Evolutionary conservation across 2,329 filamentous ascomycete species (phyloP).

Genomic region (Uncinocarpus reesii): DNA sequence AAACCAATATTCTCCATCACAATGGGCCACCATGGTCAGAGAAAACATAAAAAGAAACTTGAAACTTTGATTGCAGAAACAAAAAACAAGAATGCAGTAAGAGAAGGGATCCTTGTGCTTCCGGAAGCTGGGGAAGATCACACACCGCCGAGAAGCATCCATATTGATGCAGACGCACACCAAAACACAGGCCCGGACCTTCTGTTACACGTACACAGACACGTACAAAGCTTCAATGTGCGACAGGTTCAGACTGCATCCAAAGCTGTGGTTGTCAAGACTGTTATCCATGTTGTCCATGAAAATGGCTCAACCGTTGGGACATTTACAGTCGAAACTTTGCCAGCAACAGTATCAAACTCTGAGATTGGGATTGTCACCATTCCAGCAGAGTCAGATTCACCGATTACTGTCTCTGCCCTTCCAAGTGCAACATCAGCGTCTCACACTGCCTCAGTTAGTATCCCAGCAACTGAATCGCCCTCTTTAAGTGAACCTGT

Average conservation of each 20-base stretch:
- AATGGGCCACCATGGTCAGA: slow-evolving; percentile 13
- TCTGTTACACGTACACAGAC: background rate
- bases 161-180: background rate
- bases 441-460: background rate
- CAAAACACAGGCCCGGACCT: background rate
- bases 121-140: background rate
- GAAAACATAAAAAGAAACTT: slow-evolving; percentile 1
- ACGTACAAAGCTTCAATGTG: slow-evolving; percentile 2
- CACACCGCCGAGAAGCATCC: background rate
- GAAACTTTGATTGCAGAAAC: background rate
- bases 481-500: background rate
- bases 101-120: background rate
- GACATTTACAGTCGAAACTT: slow-evolving; percentile 19
- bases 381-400: slow-evolving; percentile 18
- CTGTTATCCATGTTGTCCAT: slow-evolving; percentile 20
- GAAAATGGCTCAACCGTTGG: slow-evolving; percentile 20
- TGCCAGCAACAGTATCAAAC: slow-evolving; percentile 22
- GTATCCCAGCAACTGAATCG: background rate
- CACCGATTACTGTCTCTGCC: slow-evolving; percentile 13
- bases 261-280: slow-evolving; percentile 18
- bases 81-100: background rate
- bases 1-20: background rate
- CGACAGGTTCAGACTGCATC: slow-evolving; percentile 11
- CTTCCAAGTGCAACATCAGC: background rate
- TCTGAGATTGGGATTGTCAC: slow-evolving; percentile 19